Base-by-base conservation (phyloP, 768 basidiomycete genomes). In the Inosperma sp. region DNA sequence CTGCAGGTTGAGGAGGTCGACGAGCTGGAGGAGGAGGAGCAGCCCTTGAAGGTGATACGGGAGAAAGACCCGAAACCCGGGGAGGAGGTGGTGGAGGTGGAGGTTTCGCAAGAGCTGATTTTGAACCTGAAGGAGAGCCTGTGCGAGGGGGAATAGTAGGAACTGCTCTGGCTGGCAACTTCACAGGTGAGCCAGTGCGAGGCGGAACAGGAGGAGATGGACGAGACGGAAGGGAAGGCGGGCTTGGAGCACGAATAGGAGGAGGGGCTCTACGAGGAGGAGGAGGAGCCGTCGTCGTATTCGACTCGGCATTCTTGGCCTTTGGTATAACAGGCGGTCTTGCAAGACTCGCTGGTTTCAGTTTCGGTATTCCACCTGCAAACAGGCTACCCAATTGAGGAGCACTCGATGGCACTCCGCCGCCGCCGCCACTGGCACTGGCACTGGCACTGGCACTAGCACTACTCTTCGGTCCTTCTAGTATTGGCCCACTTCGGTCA, bases 351-450 rank as follows among this genome's bases (percentile, higher is more conserved):
- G 81, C 75, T 6, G 81, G 75, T 72, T 86, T 94, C 61, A 95
- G 64, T 63, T 88, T 93, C 4, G 93, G 93, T 74, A 95, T 83
- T 1, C 93, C 93, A 13, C 90, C 92, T 37, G 93, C 91, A 62
- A 96, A 94, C 9, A 96, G 68, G 2, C 81, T 84, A 26, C 82
- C 93, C 4, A 94, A 71, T 65, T 93, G 91, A 21, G 90, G 88
- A 22, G 91, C 71, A 46, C 58, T 65, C 10, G 62, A 59, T 23
- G 59, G 58, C 8, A 59, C 54, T 53, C 57, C 51, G 54, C 17
- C 49, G 43, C 45, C 33, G 48, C 55, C 39, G 27, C 53, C 54
- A 40, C 51, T 53, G 30, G 52, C 29, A 16, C 45, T 27, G 16
- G 46, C 42, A 9, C 46, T 52, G n/a, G 56, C 61, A 6, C 59